Evolutionary conservation across 345 rosid genomes (phyloP), one percentile per base, ranked within the genome.

Genomic region (Populus tremula): DNA sequence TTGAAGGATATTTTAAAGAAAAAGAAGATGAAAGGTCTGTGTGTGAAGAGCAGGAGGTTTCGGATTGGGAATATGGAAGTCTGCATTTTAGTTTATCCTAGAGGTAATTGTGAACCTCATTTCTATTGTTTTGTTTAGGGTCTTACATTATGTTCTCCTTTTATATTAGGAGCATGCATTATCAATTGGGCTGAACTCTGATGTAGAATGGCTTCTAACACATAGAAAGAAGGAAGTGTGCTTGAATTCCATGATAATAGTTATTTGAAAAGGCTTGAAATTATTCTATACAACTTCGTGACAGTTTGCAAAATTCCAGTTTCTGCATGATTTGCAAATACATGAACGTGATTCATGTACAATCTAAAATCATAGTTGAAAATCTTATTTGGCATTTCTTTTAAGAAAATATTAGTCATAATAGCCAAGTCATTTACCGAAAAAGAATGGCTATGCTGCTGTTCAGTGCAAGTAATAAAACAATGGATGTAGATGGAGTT

Each of bases 31-130:
- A 47, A 69, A 35, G 75, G 75, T 63, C 70, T 70, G 18, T 71
- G 70, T 43, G n/a, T 77, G 16, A 77, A 70, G 63, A 71, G 80
- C 80, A 70, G 64, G 64, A 61, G 45, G 27, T 77, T 77, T 70
- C 76, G 54, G 70, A 17, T 70, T 77, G 80, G 80, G 20, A 70
- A 70, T 31, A 50, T 14, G 47, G 75, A 77, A 45, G 71, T 29
- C 23, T 71, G 71, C 5, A 59, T 77, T 12, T 17, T 71, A 8
- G 63, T 78, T 66, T 78, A 78, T 78, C 81, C 81, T 18, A n/a
- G 77, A 65, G 81, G 81, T 67, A 66, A n/a, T 73, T 27, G 31
- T 8, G 12, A 25, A 71, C 31, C 18, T 25, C 65, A 35, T 35
- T 56, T 29, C 9, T 31, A 23, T 54, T 10, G 31, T 33, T 35